These are phyloP conservation scores for Vigna hirtella DNA, from an alignment of 306 rosid species.

Conservation along the genomic window DNA sequence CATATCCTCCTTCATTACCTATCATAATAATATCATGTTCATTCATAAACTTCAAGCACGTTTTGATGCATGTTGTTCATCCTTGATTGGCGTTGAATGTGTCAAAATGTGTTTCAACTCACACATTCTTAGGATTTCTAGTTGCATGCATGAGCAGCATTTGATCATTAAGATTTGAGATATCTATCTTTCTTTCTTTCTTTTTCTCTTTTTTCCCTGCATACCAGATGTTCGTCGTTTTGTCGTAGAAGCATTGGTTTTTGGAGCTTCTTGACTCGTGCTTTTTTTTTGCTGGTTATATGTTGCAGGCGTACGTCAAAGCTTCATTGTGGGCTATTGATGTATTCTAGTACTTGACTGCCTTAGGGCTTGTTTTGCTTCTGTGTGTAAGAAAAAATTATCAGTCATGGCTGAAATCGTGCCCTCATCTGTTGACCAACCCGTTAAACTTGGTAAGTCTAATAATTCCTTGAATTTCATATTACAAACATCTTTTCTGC, in stretches of 20 bases:
- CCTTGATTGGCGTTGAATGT: not conserved
- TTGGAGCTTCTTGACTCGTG: constrained; percentile 26
- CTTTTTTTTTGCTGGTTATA: constrained; percentile 7
- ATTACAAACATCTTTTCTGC: not conserved
- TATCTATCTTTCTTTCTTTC: not conserved
- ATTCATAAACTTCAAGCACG: not conserved
- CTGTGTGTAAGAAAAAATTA: constrained; percentile 28
- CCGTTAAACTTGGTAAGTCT: constrained; percentile 53
- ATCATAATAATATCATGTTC: not conserved
- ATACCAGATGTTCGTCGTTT: not conserved
- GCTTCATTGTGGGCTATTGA: constrained; percentile 50
- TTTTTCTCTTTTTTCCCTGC: not conserved
- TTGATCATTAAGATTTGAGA: not conserved
- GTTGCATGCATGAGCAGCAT: constrained; percentile 21
- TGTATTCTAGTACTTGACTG: constrained; percentile 54
- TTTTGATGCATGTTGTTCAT: not conserved
- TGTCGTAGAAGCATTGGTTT: not conserved
- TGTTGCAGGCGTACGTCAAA: constrained; percentile 49
- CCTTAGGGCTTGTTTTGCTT: constrained; percentile 44
- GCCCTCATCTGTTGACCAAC: constrained; percentile 57
- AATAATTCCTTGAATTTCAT: not conserved
- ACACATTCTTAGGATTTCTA: not conserved
- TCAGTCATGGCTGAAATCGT: constrained; percentile 67
- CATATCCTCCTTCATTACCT: not conserved
- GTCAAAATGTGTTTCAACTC: not conserved